Base-by-base conservation (phyloP, 352 stramenopile species). In the Phytophthora melonis region DNA sequence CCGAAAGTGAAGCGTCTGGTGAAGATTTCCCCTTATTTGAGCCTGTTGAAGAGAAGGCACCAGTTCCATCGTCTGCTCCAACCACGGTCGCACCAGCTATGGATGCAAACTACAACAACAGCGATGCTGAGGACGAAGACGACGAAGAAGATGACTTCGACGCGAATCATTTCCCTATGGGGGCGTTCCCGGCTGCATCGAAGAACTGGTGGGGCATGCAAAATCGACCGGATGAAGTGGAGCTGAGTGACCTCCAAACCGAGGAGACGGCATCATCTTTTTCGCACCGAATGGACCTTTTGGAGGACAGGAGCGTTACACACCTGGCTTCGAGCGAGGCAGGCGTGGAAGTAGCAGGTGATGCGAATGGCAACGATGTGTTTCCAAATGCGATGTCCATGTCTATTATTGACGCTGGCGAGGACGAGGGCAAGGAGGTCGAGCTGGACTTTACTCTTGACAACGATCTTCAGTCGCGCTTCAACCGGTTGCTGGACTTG, bases 401-500 rank as follows among this genome's bases (percentile, higher is more conserved):
- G 88, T 96, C 89, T 10, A 90, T 96, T 68, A 86, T 95, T 61
- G 83, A 89, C 50, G 81, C 75, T 16, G 88, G 84, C 16, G 86
- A 86, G 27, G 86, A 93, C 27, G 72, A 92, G 70, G 85, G 80
- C 14, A 92, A 87, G 16, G 90, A 97, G 64, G 78, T 97, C 21
- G 86, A 96, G 65, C 73, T 97, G 3, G 90, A 96, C n/a, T 95
- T 97, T 65, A 63, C 73, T 11, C 72, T 95, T 18, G 88, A 95
- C 57, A 66, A 68, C 3, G 88, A 95, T 36, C 80, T 97, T 54
- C 89, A 94, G 72, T 85, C 79, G 0, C 81, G 82, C 41, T 91
- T 97, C 54, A 83, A 95, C 30, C 82, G 64, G 2, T 53, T 97
- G n/a, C 77, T 97, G 59, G 83, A 94, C 21, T 70, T 91, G 30